Evolutionary conservation across 352 stramenopile genomes (phyloP), one percentile per base, ranked within the genome.

Genomic region (Thraustochytrium sp.): DNA sequence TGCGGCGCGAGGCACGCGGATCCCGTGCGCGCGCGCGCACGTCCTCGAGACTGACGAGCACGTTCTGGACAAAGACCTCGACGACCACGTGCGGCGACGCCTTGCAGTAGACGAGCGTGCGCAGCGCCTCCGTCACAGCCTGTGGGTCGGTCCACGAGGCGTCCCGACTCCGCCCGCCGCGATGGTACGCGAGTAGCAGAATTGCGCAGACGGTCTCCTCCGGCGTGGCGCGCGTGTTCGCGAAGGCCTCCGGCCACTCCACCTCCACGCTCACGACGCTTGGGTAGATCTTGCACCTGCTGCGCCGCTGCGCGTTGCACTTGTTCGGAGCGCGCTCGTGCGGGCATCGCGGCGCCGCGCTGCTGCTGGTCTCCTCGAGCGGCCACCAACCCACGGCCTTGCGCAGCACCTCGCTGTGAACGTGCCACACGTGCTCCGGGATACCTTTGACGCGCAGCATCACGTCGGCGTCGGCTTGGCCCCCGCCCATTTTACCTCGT

Each of bases 351-450:
- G 18, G n/a, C 18, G 16, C n/a, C 21, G 59, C 2, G 42, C 11
- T 13, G 36, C 9, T 44, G 8, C 9, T 18, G 36, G 5, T 16
- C 40, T 72, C 34, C 42, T 29, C 13, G 16, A 29, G 9, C 9
- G n/a, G 18, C 5, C 59, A 11, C 8, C 11, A n/a, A 16, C 59
- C 59, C 9, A 31, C 59, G 16, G 59, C 59, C 40, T 72, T 72
- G 23, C 46, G 16, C 59, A 72, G 59, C 29, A 72, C 59, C n/a
- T 72, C 59, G 59, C 59, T 72, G 40, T 72, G 59, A 26, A 72
- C 40, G 46, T 72, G 59, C 59, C 59, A 72, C 36, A 72, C 59
- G 2, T 72, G 59, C 9, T 72, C 4, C 13, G 34, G 9, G 31
- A 72, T 72, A 11, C 59, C 59, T 1, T 11, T 18, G 40, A 72